A percentile compares a stretch with the other conserved stretches of the same genome.
Conservation (phyloP, 1,139 yeast species). For the Kurtzmaniella quercitrusa region DNA sequence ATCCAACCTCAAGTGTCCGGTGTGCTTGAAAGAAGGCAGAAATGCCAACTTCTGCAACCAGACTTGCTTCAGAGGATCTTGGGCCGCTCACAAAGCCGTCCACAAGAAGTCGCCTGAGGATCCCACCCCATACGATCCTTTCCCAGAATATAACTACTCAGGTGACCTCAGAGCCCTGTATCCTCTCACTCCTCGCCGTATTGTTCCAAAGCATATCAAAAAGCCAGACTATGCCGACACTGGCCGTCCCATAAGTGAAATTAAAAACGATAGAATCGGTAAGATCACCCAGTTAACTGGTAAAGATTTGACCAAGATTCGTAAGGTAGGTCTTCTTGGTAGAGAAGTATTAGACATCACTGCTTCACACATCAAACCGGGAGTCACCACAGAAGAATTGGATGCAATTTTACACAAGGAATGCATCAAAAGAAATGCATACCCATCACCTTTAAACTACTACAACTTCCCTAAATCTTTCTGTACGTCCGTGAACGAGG, state of each 20-base stretch:
- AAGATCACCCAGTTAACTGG: constrained; percentile 58
- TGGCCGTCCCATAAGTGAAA: constrained; percentile 80
- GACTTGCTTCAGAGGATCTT: constrained; percentile 73
- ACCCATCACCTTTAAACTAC: constrained; percentile 95
- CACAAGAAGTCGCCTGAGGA: constrained; percentile 42
- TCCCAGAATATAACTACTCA: constrained; percentile 69
- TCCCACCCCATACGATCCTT: constrained; percentile 69
- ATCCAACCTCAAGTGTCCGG: constrained; percentile 81
- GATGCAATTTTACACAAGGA: constrained; percentile 86
- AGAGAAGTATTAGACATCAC: constrained; percentile 86
- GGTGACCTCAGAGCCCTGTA: constrained; percentile 77
- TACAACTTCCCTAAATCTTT: constrained; percentile 90
- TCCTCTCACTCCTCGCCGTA: constrained; percentile 71
- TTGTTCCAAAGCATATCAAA: constrained; percentile 66
- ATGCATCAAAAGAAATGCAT: constrained; percentile 82
- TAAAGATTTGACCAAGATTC: constrained; percentile 69
- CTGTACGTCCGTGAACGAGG: constrained; percentile 92
- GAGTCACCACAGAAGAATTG: constrained; percentile 89
- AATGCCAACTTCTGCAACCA: constrained; percentile 76
- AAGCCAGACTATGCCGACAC: constrained; percentile 81
- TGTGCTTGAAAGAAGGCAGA: constrained; percentile 72
- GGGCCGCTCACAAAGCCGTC: constrained; percentile 54
- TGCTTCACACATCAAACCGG: constrained; percentile 79
- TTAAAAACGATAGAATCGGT: constrained; percentile 64
- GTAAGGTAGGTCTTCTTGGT: constrained; percentile 70